phyloP scores from a whole-genome alignment of 768 basidiomycete species.

The Panellus pusillus region DNA sequence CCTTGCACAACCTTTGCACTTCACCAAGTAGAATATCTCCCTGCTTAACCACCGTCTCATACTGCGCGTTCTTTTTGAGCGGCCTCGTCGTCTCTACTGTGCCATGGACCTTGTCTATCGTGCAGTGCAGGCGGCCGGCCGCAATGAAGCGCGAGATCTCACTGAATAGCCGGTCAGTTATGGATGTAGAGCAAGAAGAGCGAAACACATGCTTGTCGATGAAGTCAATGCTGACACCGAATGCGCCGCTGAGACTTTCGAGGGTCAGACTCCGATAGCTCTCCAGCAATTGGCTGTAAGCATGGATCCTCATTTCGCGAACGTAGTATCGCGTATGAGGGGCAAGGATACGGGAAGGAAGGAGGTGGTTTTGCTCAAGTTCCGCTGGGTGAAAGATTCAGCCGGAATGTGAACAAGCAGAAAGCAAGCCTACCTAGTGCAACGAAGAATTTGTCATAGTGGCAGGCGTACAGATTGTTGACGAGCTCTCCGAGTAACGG shows the following conservation, averaged over 20 bases:
- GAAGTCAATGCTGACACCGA: slow-evolving; percentile 87
- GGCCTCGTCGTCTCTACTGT: slow-evolving; percentile 88
- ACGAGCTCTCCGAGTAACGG: slow-evolving; percentile 82
- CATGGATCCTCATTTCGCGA: slow-evolving; percentile 94
- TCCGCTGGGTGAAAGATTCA: slow-evolving; percentile 51
- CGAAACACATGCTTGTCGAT: slow-evolving; percentile 69
- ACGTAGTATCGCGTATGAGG: slow-evolving; percentile 89
- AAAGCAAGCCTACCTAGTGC: slow-evolving; percentile 63
- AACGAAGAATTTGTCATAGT: slow-evolving; percentile 92
- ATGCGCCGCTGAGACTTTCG: slow-evolving; percentile 80
- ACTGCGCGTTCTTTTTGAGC: slow-evolving; percentile 73
- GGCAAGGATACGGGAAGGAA: slow-evolving; percentile 83
- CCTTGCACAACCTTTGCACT: slow-evolving; percentile 87
- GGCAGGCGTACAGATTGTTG: slow-evolving; percentile 87
- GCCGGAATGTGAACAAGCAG: background rate
- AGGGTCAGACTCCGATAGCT: slow-evolving; percentile 88
- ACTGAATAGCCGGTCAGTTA: slow-evolving; percentile 37
- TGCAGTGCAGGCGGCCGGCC: slow-evolving; percentile 77
- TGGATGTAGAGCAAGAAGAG: background rate
- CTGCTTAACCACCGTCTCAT: slow-evolving; percentile 90
- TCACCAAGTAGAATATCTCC: slow-evolving; percentile 88
- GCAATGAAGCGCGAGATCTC: slow-evolving; percentile 94
- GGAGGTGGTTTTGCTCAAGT: slow-evolving; percentile 83
- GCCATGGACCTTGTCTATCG: slow-evolving; percentile 93
- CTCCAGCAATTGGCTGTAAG: slow-evolving; percentile 90